These are phyloP conservation scores for Plenodomus lindquistii DNA, from an alignment of 2,329 filamentous ascomycete species.

Conservation along the genomic window DNA sequence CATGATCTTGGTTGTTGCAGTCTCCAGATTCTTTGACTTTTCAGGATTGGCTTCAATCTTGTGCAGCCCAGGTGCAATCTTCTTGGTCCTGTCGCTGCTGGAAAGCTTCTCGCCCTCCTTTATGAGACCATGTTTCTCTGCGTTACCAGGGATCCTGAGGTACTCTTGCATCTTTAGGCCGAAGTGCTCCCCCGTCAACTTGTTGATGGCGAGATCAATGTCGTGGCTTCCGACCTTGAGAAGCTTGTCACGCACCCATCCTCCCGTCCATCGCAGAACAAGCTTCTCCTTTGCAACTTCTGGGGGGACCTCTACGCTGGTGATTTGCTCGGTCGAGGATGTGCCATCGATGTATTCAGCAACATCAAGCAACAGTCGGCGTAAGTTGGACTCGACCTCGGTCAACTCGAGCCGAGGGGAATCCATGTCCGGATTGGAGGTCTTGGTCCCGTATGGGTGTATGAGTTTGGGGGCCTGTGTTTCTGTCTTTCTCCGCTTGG, in stretches of 20 bases:
- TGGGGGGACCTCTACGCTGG: slow-evolving; percentile 46
- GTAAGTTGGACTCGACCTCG: slow-evolving; percentile 71
- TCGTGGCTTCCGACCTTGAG: slow-evolving; percentile 74
- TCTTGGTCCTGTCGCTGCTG: slow-evolving; percentile 53
- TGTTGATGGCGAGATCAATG: slow-evolving; percentile 84
- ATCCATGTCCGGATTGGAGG: slow-evolving; percentile 13
- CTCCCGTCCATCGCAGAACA: slow-evolving; percentile 77
- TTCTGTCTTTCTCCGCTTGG: slow-evolving; percentile 39
- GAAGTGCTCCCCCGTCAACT: slow-evolving; percentile 80
- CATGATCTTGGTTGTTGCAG: slow-evolving; percentile 82
- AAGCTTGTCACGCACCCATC: slow-evolving; percentile 86
- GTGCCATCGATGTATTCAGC: slow-evolving; percentile 66
- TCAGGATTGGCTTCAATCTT: slow-evolving; percentile 92
- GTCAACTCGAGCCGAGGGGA: slow-evolving; percentile 61
- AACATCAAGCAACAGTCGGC: slow-evolving; percentile 79
- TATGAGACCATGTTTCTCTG: slow-evolving; percentile 62
- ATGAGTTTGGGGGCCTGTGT: slow-evolving; percentile 19
- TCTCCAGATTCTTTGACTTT: slow-evolving; percentile 95
- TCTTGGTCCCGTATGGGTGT: slow-evolving; percentile 36
- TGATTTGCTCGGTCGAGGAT: slow-evolving; percentile 25
- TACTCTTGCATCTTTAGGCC: slow-evolving; percentile 70
- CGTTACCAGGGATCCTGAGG: slow-evolving; percentile 63
- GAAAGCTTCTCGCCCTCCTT: slow-evolving; percentile 43
- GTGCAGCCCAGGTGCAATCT: slow-evolving; percentile 72
- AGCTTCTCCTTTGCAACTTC: slow-evolving; percentile 52